Base-by-base conservation (phyloP, 495 filamentous ascomycete species). In the Beverwykella pulmonaria region DNA sequence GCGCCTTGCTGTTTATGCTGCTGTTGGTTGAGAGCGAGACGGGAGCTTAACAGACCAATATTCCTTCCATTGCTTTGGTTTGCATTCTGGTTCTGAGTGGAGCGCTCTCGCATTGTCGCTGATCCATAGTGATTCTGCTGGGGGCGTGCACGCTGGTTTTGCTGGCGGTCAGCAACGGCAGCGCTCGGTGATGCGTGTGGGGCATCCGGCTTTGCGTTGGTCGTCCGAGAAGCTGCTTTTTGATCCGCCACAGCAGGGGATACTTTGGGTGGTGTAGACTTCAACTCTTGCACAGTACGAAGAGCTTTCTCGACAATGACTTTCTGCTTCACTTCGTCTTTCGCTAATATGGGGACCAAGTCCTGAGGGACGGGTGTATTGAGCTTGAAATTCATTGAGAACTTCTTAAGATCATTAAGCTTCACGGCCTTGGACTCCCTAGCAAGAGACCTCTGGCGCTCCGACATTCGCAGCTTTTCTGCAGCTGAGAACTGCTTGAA, bases 381-480 rank as follows among this genome's bases (percentile, higher is more conserved):
- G 1, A 99, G 84, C 76, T 97, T 97, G 81, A 99, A 99, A 76
- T 82, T 94, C 71, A 88, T 81, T 0, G 95, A 91, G 72, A 99
- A 99, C 68, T 92, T 96, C 84, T 92, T 93, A 61, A 99, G 79
- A 73, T 99, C 94, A 62, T 90, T 93, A 59, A 99, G 75, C 79
- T 95, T 97, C 68, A 92, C 83, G 63, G 90, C 90, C 73, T 95
- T 94, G 69, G 97, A 89, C 56, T 87, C 80, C 14, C 82, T 81
- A 7, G 80, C 83, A 53, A 85, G 80, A 63, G 85, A 91, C 26
- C 88, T 86, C 63, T 89, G 91, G 22, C 85, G 86, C 73, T 92
- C 90, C 55, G 82, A 84, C 65, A 86, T 81, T 46, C 89, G 86
- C 57, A 84, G 77, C 73, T 93, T 92, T 75, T 97, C 91, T 17